phyloP scores from a whole-genome alignment of 1,284 basidiomycete species.

The Mycena sp. region DNA sequence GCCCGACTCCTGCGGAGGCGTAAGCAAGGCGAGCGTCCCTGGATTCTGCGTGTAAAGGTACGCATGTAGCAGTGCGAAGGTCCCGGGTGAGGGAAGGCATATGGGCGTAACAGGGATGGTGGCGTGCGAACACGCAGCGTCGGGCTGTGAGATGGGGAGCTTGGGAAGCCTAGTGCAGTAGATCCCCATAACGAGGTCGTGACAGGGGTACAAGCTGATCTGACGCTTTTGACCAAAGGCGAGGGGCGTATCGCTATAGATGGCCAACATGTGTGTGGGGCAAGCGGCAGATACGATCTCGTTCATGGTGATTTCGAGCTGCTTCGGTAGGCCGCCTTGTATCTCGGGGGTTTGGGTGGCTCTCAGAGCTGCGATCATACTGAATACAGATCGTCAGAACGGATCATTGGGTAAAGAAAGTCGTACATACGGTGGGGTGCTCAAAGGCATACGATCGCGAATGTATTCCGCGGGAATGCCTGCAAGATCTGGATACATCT shows the following conservation, averaged over 20 bases:
- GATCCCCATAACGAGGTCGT: constrained; percentile 63
- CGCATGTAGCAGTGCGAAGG: constrained; percentile 59
- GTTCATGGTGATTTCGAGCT: constrained; percentile 44
- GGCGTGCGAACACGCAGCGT: constrained; percentile 33
- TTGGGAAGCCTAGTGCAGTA: constrained; percentile 65
- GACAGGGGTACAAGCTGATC: constrained; percentile 62
- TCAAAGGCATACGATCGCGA: no score
- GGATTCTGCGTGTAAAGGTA: constrained; percentile 60
- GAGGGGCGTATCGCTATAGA: constrained; percentile 49
- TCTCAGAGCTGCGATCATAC: neutral
- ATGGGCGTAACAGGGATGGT: constrained; percentile 58
- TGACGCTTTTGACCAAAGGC: constrained; percentile 28
- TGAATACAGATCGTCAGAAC: no score
- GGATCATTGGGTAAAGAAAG: no score
- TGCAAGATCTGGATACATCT: no score
- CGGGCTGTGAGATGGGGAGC: constrained; percentile 31
- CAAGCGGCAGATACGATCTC: constrained; percentile 44
- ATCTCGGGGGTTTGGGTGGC: neutral
- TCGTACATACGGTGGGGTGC: no score
- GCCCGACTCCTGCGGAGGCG: constrained; percentile 35
- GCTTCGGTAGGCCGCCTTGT: neutral
- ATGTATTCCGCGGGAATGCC: no score
- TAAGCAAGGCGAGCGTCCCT: constrained; percentile 56
- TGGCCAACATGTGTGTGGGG: constrained; percentile 65
- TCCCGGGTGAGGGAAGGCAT: constrained; percentile 56